Conservation (phyloP, 1,284 basidiomycete genomes). For the Omphalotus olearius region DNA sequence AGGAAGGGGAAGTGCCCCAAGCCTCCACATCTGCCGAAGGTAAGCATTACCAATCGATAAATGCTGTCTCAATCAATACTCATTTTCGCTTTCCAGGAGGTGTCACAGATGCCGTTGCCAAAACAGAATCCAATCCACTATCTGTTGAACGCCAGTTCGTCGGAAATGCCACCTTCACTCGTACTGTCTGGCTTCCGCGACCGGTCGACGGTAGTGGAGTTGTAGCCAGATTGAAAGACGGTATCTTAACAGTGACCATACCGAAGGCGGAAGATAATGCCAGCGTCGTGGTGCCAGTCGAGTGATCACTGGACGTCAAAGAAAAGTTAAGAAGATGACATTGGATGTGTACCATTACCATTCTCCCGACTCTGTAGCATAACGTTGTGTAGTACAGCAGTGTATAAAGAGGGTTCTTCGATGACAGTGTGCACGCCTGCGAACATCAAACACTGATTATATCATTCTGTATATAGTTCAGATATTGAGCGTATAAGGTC, state of each 20-base stretch:
- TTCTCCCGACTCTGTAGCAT: no score
- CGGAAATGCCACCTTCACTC: conserved; percentile 51
- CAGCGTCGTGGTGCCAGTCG: conserved; percentile 36
- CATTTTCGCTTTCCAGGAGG: not conserved
- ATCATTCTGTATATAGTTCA: not conserved
- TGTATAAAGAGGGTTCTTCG: no score
- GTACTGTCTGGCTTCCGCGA: conserved; percentile 67
- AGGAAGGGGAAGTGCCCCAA: not conserved
- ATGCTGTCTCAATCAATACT: not conserved
- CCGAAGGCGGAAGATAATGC: conserved; percentile 57
- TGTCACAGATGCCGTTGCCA: conserved; percentile 19
- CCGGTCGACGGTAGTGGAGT: conserved; percentile 57
- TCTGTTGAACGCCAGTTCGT: conserved; percentile 56
- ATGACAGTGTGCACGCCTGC: no score
- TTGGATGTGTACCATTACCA: no score
- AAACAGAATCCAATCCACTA: conserved; percentile 41
- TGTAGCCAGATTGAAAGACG: conserved; percentile 62
- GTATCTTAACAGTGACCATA: conserved; percentile 61
- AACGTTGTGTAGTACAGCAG: no score
- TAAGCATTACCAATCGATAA: not conserved
- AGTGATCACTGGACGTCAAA: conserved; percentile 19
- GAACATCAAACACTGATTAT: no score
- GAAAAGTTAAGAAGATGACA: no score
- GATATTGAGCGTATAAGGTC: conserved; percentile 12
- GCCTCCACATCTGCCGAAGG: not conserved